Evolutionary conservation across 75 land plant species (phyloP), one percentile per base, ranked within the genome.

Genomic region (Isoetes taiwanensis): DNA sequence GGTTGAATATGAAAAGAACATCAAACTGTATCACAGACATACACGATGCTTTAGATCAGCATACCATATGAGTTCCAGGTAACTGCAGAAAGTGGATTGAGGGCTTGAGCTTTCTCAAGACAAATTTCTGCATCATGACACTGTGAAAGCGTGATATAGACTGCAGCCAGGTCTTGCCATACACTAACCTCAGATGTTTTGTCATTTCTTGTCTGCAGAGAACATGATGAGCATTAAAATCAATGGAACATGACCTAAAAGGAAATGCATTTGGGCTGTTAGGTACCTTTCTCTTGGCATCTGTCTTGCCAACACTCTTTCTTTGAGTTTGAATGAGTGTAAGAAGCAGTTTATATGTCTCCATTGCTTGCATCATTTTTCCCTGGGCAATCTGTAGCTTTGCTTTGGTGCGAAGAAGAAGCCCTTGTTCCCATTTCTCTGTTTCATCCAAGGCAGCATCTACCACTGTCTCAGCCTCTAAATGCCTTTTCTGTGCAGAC

Each of bases 151-250:
- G 50, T 4, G 16, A 16, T 46, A 23, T 4, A 46, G 6, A n/a
- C 50, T 19, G 5, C 50, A n/a, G 50, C 50, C 50, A 46, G 16
- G 25, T 19, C 50, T 46, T n/a, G 50, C 50, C 50, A 46, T n/a
- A 46, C 50, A 23, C 21, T 19, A 5, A 46, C 12, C 50, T 46
- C 50, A 23, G 50, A n/a, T 19, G 23, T 46, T 5, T 23, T 46
- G 25, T 6, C 4, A 16, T 46, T 6, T 46, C 4, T 9, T 37
- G 39, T 37, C 14, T 9, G 9, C 12, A 9, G 39, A 9, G 39
- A 9, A 14, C 14, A 14, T 37, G 39, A 37, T 9, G 14, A 14
- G 14, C 12, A 37, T 9, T 9, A 14, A 37, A 14, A 37, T 9
- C 9, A 14, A 37, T 9, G 14, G 39, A 37, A 14, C 9, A 9